These are phyloP conservation scores for Forsythia suspensa DNA, from an alignment of 257 asterid genomes.

Conservation along the genomic window DNA sequence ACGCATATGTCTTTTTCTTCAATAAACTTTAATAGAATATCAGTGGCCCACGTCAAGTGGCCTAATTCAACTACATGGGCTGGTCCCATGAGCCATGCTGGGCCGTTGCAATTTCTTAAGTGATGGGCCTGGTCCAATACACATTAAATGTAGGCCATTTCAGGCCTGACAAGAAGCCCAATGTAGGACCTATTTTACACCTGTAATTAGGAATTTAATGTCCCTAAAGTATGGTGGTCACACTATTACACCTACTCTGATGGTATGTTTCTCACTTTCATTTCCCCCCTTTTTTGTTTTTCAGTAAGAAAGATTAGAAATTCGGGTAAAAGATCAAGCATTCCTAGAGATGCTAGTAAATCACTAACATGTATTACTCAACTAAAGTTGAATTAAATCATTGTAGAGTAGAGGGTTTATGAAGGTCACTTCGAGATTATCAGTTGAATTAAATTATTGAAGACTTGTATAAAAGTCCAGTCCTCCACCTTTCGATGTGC, in stretches of 20 bases:
- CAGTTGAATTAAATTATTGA: not conserved
- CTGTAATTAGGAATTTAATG: not conserved
- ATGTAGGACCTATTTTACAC: not conserved
- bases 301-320: not conserved
- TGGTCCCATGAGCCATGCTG: not conserved
- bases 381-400: not conserved
- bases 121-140: not conserved
- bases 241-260: not conserved
- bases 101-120: not conserved
- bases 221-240: not conserved
- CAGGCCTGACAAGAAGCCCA: not conserved
- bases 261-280: not conserved
- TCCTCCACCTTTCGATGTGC: not conserved
- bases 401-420: not conserved
- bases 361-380: not conserved
- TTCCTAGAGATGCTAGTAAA: not conserved
- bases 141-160: not conserved
- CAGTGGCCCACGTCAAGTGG: not conserved
- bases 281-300: not conserved
- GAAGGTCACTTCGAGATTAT: not conserved
- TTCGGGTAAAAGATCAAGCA: not conserved
- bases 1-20: not conserved
- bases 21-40: not conserved
- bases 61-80: not conserved
- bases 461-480: not conserved